These are phyloP conservation scores for Hansenula sp. DNA, from an alignment of 1,139 yeast species.

Conservation along the genomic window DNA sequence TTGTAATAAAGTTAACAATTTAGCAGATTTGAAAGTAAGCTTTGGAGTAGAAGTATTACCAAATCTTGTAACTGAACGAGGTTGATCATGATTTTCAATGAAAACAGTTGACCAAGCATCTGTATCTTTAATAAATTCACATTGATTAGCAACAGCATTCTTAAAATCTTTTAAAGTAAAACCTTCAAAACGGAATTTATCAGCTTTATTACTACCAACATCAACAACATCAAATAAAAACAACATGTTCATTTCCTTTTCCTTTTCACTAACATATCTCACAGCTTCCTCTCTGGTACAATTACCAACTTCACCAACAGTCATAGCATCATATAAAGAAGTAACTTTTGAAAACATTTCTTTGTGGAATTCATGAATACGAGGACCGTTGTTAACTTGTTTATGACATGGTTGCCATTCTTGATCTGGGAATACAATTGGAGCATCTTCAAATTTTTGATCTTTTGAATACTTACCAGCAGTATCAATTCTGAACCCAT, in stretches of 20 bases:
- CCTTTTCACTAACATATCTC: conserved; percentile 44
- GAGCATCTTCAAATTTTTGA: conserved; percentile 41
- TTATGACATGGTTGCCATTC: conserved; percentile 36
- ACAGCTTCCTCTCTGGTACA: conserved; percentile 39
- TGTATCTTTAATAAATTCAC: conserved; percentile 38
- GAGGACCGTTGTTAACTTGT: conserved; percentile 41
- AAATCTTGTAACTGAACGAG: conserved; percentile 48
- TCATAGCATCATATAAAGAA: conserved; percentile 46
- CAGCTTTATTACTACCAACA: conserved; percentile 34
- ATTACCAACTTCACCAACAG: conserved; percentile 53
- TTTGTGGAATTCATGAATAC: conserved; percentile 53
- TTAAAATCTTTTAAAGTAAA: conserved; percentile 40
- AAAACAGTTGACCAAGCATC: conserved; percentile 59
- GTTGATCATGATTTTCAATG: conserved; percentile 57
- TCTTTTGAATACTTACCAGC: conserved; percentile 50
- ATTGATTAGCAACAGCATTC: conserved; percentile 31
- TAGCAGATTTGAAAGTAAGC: conserved; percentile 31
- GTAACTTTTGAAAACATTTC: conserved; percentile 45
- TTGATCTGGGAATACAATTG: conserved; percentile 37
- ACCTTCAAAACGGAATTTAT: conserved; percentile 31
- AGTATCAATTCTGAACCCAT: conserved; percentile 56
- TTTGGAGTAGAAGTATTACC: conserved; percentile 38
- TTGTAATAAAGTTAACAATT: conserved; percentile 44
- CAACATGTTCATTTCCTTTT: conserved; percentile 47
- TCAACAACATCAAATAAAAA: conserved; percentile 45